Conservation (phyloP, 495 filamentous ascomycete genomes). For the Daldinia childiae region DNA sequence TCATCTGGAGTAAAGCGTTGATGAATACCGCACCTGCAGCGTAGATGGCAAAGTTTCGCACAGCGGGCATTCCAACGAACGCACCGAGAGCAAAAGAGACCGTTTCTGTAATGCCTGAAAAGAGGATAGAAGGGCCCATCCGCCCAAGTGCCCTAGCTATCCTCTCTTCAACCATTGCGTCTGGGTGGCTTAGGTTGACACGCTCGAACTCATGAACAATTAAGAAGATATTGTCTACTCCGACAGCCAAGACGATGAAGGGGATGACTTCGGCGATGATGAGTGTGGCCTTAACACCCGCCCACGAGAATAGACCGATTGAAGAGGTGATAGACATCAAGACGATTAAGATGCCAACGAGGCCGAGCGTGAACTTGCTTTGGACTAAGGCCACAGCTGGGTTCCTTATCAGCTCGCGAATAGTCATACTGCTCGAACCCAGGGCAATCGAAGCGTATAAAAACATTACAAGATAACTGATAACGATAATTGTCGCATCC, state of each 20-base stretch:
- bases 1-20: constrained; percentile 93
- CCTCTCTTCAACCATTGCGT: constrained; percentile 83
- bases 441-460: constrained; percentile 92
- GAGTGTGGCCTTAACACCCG: constrained; percentile 89
- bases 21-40: constrained; percentile 96
- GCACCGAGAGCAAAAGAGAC: constrained; percentile 91
- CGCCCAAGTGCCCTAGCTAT: constrained; percentile 86
- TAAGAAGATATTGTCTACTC: constrained; percentile 98
- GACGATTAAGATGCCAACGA: constrained; percentile 92
- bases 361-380: constrained; percentile 92
- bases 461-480: constrained; percentile 99
- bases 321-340: constrained; percentile 97
- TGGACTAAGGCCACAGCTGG: constrained; percentile 87
- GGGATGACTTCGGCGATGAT: constrained; percentile 99
- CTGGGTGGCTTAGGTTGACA: constrained; percentile 87
- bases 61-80: constrained; percentile 96
- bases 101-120: constrained; percentile 93
- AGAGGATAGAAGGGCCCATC: constrained; percentile 96
- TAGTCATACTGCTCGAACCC: constrained; percentile 82
- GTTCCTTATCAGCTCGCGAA: constrained; percentile 77
- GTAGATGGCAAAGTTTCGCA: constrained; percentile 95
- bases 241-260: constrained; percentile 93
- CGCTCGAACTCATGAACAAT: constrained; percentile 99
- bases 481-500: constrained; percentile 94
- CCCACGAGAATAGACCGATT: constrained; percentile 89